Percentiles rank a stretch among this genome's conserved stretches.
Evolutionary conservation across 805 yeast species (phyloP).

Genomic region (Sungouiozyma intestinalis): DNA sequence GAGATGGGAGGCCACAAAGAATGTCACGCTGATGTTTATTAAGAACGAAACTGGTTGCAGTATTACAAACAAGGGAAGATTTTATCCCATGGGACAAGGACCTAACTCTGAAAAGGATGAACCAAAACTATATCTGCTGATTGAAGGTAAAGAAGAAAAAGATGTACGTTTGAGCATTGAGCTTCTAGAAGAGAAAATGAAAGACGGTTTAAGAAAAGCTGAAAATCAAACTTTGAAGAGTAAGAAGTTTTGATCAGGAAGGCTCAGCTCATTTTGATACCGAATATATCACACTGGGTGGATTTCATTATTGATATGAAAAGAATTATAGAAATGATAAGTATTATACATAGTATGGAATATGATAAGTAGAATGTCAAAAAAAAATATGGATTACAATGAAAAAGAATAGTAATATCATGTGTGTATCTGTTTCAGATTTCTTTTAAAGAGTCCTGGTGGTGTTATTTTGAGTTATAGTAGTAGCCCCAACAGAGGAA

Average conservation of each 20-base stretch:
- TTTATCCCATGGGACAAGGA: conserved; percentile 48
- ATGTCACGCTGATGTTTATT: conserved; percentile 50
- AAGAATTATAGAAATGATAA: conserved; percentile 1
- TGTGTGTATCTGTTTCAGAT: neutral
- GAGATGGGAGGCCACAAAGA: conserved; percentile 66
- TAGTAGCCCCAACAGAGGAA: no score
- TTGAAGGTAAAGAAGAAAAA: conserved; percentile 61
- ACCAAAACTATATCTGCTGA: conserved; percentile 63
- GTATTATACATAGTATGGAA: neutral
- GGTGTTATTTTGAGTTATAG: neutral
- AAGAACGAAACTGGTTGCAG: conserved; percentile 66
- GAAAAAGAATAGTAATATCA: neutral
- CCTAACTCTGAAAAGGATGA: conserved; percentile 48
- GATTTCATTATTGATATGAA: conserved; percentile 1
- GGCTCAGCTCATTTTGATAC: neutral
- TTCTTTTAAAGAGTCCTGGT: neutral
- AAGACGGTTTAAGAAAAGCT: conserved; percentile 45
- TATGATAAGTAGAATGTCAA: neutral
- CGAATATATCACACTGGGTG: neutral
- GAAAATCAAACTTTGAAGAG: conserved; percentile 35
- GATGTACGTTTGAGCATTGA: conserved; percentile 51
- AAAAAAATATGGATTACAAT: neutral
- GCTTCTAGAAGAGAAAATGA: conserved; percentile 42
- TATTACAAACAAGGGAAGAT: conserved; percentile 74
- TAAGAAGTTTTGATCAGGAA: conserved; percentile 35